Percentiles rank a stretch among this genome's conserved stretches.
Conservation (phyloP, 306 rosid species). For the Medicago ruthenica region DNA sequence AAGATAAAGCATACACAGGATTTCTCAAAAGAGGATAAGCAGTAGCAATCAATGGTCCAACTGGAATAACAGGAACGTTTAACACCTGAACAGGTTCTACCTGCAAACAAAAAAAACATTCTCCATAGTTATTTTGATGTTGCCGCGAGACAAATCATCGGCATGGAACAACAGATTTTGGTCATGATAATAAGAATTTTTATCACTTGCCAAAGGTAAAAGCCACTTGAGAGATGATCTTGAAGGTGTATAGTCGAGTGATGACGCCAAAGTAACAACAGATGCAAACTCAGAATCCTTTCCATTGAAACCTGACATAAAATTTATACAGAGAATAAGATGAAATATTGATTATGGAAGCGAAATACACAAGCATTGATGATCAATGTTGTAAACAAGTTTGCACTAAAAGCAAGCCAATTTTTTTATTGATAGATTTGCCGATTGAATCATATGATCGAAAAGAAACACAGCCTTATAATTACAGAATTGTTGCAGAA, state of each 20-base stretch:
- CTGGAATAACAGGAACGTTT: conserved; percentile 77
- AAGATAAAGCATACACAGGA: conserved; percentile 65
- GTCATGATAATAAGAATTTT: not conserved
- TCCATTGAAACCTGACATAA: conserved; percentile 62
- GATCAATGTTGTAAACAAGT: conserved; percentile 4
- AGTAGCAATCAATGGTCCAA: conserved; percentile 66
- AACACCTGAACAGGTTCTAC: conserved; percentile 67
- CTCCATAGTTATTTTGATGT: conserved; percentile 13
- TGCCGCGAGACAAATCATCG: conserved; percentile 18
- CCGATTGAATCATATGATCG: not conserved
- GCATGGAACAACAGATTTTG: not conserved
- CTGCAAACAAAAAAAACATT: conserved; percentile 53
- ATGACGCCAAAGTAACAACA: conserved; percentile 80
- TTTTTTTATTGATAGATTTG: conserved; percentile 12
- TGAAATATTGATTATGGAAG: not conserved
- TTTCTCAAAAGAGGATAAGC: conserved; percentile 60
- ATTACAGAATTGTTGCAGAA: conserved; percentile 20
- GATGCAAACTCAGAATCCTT: conserved; percentile 69
- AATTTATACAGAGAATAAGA: conserved; percentile 33
- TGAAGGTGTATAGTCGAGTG: conserved; percentile 80
- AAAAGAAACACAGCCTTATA: not conserved
- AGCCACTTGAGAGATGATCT: conserved; percentile 79
- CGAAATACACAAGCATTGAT: conserved; percentile 27
- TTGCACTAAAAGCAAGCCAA: conserved; percentile 14
- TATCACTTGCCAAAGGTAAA: conserved; percentile 84